Evolutionary conservation across 208 protist genomes (phyloP), one percentile per base, ranked within the genome.

Genomic region (Endotrypanum monterogeii): DNA sequence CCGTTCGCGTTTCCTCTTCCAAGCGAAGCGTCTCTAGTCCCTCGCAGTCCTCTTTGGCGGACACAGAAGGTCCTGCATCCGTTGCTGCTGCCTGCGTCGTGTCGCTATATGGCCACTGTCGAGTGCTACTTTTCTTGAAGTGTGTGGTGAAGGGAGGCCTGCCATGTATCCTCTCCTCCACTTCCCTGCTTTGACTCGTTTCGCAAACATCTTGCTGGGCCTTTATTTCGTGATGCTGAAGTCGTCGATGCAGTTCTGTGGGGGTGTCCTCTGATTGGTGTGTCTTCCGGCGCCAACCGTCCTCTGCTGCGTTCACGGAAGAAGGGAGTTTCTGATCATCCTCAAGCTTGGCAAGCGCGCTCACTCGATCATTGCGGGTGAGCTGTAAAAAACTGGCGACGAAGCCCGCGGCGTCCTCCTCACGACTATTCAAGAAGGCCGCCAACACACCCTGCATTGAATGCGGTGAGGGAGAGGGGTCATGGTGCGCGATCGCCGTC

Each of bases 11-110:
- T 46, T 80, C 79, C 1, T 82, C 69, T n/a, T 57, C 74, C 30
- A 89, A 25, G 68, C 82, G 76, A 23, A 88, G 69, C 56, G 78
- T 72, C 16, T 86, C 86, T 60, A 83, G 14, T 0, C 69, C 85
- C 5, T 80, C 57, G 2, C 16, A 23, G 25, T 62, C 75, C 11
- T n/a, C 50, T 8, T 54, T 9, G 8, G 39, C 7, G 37, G 41
- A 23, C 41, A 16, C 18, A 12, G 3, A 16, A 14, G 41, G 32
- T 44, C 0, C 0, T 32, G 8, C 62, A 11, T 6, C 41, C 16
- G 23, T 35, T 1, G 58, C 1, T 46, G 12, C 18, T 20, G 58
- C 20, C 12, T 18, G n/a, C n/a, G 9, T 14, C 23, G 1, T 11
- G 11, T 8, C 35, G 32, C 28, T 23, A 11, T 3, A 25, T 16